A percentile compares a stretch with the other conserved stretches of the same genome.
Conservation (phyloP, 768 basidiomycete species). For the Lactifluus pinguis region DNA sequence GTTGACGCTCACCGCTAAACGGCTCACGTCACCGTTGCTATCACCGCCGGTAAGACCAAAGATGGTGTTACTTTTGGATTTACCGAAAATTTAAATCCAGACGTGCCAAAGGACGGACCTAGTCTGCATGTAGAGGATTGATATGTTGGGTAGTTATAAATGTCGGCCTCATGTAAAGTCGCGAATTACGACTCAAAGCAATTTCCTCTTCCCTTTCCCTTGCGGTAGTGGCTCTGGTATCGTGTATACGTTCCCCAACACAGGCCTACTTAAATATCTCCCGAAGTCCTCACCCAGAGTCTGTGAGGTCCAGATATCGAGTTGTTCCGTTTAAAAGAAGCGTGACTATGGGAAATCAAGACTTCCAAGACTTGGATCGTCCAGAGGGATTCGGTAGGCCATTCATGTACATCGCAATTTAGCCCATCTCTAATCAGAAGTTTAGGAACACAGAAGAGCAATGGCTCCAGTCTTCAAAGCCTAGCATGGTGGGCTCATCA, state of each 20-base stretch:
- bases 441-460: background rate
- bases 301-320: background rate
- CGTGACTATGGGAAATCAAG: background rate
- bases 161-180: background rate
- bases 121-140: too few relatives aligned
- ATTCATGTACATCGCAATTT: too few relatives aligned
- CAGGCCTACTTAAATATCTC: background rate
- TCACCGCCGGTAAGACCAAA: too few relatives aligned
- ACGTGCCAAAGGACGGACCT: too few relatives aligned
- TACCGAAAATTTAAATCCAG: too few relatives aligned
- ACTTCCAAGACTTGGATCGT: background rate
- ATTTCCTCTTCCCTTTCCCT: background rate
- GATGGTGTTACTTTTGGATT: too few relatives aligned
- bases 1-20: too few relatives aligned
- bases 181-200: background rate
- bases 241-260: background rate
- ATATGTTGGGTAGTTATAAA: background rate
- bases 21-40: too few relatives aligned
- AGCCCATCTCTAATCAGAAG: background rate
- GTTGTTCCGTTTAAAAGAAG: background rate
- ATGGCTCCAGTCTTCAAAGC: background rate
- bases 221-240: background rate
- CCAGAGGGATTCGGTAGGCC: background rate
- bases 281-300: background rate
- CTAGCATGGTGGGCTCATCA: background rate